phyloP scores from a whole-genome alignment of 345 rosid species.

The Ceriops zippeliana region DNA sequence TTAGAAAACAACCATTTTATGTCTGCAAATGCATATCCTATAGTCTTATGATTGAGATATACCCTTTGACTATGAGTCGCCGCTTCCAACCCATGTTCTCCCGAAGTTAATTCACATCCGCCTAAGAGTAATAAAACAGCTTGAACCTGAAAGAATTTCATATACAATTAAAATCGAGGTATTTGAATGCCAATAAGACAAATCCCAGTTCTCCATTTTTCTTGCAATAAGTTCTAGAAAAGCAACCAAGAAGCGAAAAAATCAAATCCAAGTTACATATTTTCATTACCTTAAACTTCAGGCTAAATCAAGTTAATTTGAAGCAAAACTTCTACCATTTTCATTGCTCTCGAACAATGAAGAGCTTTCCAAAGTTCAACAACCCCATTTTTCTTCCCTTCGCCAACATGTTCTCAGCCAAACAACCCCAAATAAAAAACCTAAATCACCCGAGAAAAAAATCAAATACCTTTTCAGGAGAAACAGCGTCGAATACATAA shows the following conservation, averaged over 20 bases:
- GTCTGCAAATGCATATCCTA: background rate
- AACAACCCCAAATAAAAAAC: slow-evolving; percentile 6
- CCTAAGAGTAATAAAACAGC: slow-evolving; percentile 73
- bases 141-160: slow-evolving; percentile 48
- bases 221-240: background rate
- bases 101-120: slow-evolving; percentile 70
- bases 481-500: slow-evolving; percentile 79
- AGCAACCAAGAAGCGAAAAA: background rate
- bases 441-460: background rate
- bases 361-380: too few relatives aligned
- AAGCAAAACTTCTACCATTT: too few relatives aligned
- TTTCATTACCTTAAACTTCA: background rate
- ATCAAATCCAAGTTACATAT: background rate
- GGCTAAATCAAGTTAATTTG: background rate
- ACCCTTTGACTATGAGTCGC: slow-evolving; percentile 57
- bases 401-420: background rate
- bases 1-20: slow-evolving; percentile 1
- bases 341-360: too few relatives aligned
- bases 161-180: background rate
- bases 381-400: background rate
- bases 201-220: background rate
- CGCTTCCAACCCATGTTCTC: slow-evolving; percentile 50
- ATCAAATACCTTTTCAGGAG: slow-evolving; percentile 61
- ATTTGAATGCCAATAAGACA: background rate
- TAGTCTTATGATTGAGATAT: slow-evolving; percentile 8